These are phyloP conservation scores for Fraxinus nigra DNA, from an alignment of 305 asterid species.

Conservation along the genomic window DNA sequence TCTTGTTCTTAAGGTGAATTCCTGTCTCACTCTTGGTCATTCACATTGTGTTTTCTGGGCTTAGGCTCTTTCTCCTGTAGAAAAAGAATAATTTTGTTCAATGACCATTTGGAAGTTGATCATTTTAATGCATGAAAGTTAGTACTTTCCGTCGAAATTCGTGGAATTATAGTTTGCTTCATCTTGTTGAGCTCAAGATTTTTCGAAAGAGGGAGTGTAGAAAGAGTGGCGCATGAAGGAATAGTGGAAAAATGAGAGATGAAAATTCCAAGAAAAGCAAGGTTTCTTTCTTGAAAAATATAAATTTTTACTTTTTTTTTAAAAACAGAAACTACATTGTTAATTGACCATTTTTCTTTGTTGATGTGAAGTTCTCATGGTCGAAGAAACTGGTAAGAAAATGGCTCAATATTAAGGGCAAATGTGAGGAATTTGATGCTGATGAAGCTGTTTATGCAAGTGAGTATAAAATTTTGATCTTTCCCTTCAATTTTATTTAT, in stretches of 20 bases:
- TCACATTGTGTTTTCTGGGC: constrained; percentile 31
- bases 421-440: constrained; percentile 58
- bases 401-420: constrained; percentile 84
- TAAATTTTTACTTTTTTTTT: not conserved
- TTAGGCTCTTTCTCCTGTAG: constrained; percentile 24
- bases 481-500: not conserved
- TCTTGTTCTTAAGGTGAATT: constrained; percentile 53
- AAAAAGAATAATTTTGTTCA: not conserved
- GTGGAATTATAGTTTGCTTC: constrained; percentile 21
- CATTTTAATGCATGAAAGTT: constrained; percentile 19
- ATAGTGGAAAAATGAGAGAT: constrained; percentile 72
- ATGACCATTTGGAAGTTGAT: constrained; percentile 29
- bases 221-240: constrained; percentile 61
- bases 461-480: constrained; percentile 26
- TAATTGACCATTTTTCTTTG: constrained; percentile 36
- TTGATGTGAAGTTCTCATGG: constrained; percentile 81
- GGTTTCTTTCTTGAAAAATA: constrained; percentile 33
- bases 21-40: constrained; percentile 59
- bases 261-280: constrained; percentile 78
- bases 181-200: constrained; percentile 27
- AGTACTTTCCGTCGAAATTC: not conserved
- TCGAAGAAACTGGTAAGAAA: constrained; percentile 77
- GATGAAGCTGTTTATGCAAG: constrained; percentile 75
- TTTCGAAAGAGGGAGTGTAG: constrained; percentile 23
- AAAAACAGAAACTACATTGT: not conserved